A percentile compares a stretch with the other conserved stretches of the same genome.
Conservation (phyloP, 306 rosid species). For the Fragaria ananassa region DNA sequence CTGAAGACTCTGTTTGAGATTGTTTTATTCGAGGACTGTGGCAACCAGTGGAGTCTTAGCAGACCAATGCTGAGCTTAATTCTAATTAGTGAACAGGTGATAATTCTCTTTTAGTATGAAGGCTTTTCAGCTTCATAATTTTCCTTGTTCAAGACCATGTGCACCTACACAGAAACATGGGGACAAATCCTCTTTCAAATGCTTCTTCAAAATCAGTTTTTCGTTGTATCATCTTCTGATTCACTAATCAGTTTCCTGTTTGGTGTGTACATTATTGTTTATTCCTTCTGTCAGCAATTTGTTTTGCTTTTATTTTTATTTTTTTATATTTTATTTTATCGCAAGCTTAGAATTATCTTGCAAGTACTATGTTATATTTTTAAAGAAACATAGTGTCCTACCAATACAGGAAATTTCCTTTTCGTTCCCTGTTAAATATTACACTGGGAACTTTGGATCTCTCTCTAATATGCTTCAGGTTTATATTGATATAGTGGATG, state of each 20-base stretch:
- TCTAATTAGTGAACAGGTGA: slow-evolving; percentile 80
- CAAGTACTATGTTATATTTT: not conserved
- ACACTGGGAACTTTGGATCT: not conserved
- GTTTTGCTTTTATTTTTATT: not conserved
- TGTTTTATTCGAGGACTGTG: slow-evolving; percentile 75
- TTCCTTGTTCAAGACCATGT: not conserved
- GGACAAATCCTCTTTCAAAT: not conserved
- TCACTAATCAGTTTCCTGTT: not conserved
- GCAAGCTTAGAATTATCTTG: not conserved
- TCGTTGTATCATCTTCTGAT: not conserved
- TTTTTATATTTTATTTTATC: not conserved
- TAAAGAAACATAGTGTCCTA: not conserved
- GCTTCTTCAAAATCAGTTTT: not conserved
- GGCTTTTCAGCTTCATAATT: not conserved
- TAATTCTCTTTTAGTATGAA: not conserved
- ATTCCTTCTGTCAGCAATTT: not conserved
- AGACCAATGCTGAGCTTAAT: slow-evolving; percentile 85
- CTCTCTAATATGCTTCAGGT: not conserved
- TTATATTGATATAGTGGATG: not conserved
- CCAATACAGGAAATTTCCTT: not conserved
- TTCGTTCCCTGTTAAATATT: not conserved
- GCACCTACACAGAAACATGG: not conserved
- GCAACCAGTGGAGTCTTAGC: slow-evolving; percentile 84
- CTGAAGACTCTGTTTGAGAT: slow-evolving; percentile 86
- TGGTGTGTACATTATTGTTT: not conserved